These are phyloP conservation scores for Waitea zeae DNA, from an alignment of 1,284 basidiomycete species.

Conservation along the genomic window DNA sequence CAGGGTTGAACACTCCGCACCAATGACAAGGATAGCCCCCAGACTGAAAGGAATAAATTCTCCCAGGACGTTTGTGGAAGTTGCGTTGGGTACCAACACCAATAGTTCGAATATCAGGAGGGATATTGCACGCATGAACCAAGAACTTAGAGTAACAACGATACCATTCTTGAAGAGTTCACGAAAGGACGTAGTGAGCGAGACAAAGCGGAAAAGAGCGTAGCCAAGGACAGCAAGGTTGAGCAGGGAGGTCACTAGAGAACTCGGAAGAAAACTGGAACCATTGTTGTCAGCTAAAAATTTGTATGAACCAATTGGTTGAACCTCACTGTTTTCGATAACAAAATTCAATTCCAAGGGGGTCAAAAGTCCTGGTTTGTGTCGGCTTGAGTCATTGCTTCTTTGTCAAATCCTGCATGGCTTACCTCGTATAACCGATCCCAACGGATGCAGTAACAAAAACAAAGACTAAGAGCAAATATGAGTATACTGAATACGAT, in stretches of 20 bases:
- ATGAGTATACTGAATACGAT: slow-evolving; percentile 1
- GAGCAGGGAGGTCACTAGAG: slow-evolving; percentile 22
- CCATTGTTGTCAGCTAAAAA: slow-evolving; percentile 2
- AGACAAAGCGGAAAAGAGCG: slow-evolving; percentile 17
- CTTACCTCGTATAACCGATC: slow-evolving; percentile 19
- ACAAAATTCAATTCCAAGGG: slow-evolving; percentile 14
- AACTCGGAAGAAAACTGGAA: slow-evolving; percentile 22
- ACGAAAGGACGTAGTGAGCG: slow-evolving; percentile 14
- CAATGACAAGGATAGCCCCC: slow-evolving; percentile 27
- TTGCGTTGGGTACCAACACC: slow-evolving; percentile 22
- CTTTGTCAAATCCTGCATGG: slow-evolving; percentile 4
- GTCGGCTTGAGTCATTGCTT: slow-evolving; percentile 7
- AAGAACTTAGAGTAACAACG: slow-evolving; percentile 15
- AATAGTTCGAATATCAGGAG: slow-evolving; percentile 30
- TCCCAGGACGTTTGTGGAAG: slow-evolving; percentile 19
- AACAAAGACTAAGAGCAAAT: slow-evolving; percentile 18
- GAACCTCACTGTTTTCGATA: slow-evolving; percentile 20
- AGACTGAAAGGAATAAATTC: slow-evolving; percentile 30
- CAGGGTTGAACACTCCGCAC: slow-evolving; percentile 9
- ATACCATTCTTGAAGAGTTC: slow-evolving; percentile 11
- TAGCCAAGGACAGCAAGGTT: slow-evolving; percentile 25
- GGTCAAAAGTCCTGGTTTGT: slow-evolving; percentile 2
- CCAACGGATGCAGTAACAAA: slow-evolving; percentile 24
- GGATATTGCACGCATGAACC: slow-evolving; percentile 22
- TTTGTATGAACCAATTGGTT: neutral